Base-by-base conservation (phyloP, 805 yeast species). In the Suhomyces vadensis region DNA sequence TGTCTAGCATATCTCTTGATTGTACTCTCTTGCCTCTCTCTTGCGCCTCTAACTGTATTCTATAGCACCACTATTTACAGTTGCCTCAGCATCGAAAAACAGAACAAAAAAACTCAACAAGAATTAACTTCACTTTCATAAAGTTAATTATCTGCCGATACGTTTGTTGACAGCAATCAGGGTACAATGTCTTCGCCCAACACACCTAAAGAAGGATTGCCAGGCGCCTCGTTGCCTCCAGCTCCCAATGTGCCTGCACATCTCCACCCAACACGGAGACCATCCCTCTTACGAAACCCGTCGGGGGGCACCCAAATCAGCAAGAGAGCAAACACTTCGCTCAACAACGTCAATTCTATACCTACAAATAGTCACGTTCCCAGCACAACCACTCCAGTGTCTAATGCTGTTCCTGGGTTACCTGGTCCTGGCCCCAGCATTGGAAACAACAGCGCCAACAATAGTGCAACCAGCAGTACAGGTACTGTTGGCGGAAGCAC, bases 201-300 rank as follows among this genome's bases (percentile, higher is more conserved):
- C 14, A 22, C 41, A n/a, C 35, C 37, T 3, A 40, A 40, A 24
- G 37, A 40, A 4, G 42, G 42, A 6, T 13, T 22, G 14, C 17
- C 27, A 8, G 23, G 25, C 7, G 9, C 19, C 35, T 11, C 14
- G 22, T 9, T 14, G 26, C 22, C n/a, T 10, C 38, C 22, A 11
- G 16, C 31, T 21, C 21, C 23, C 31, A 37, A 37, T 21, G 41
- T 29, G 26, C 35, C 41, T 3, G 20, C 35, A 5, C 41, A 38
- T 26, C 42, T 29, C 24, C 42, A 31, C 29, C 17, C 14, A 9
- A 21, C 29, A 10, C 36, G 45, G 16, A 17, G 45, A 14, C 45
- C 45, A n/a, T 36, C 41, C 13, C 39, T 42, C 14, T 31, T 42
- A 8, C 13, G 45, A n/a, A 42, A 42, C 35, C 36, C 41, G 14